Base-by-base conservation (phyloP, 2,329 filamentous ascomycete genomes). In the Teratosphaeria gauchensis region DNA sequence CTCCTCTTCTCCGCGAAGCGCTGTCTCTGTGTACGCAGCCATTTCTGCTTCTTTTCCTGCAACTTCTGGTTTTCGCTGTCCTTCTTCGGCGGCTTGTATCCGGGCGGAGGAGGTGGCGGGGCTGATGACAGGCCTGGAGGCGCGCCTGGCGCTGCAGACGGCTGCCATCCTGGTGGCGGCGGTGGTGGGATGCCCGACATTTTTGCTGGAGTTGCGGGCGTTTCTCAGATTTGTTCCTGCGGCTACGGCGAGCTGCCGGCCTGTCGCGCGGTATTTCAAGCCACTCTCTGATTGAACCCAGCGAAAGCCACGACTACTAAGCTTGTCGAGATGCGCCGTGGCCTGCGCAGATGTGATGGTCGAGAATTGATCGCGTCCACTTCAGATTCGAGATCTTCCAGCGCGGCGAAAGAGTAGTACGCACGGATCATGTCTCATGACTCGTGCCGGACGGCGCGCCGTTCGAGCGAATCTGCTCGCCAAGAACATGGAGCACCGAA, bases 41-140 rank as follows among this genome's bases (percentile, higher is more conserved):
- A 99, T 86, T 96, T 92, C 74, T 91, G 95, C 82, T 97, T 99
- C 82, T 97, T 99, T 76, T 96, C 90, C 59, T 92, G 90, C 71
- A 96, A 95, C 78, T 99, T 99, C 56, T 91, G 91, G 69, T 90
- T 82, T 65, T 92, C 89, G 52, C 91, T 87, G 71, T 97, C 87
- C 65, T 85, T 82, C 28, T 87, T 84, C 51, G 91, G 90, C 63
- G 85, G 85, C 74, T 91, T 95, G 48, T 90, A 90, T 30, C 91
- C 91, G 28, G 92, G 91, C 56, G 91, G 90, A 63, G 92, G 91
- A 48, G 91, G 90, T 28, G 61, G 58, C 16, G 57, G 58, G 56
- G 88, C 66, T 3, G 72, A 69, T 54, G 69, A 69, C 12, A 73
- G 70, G 21, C 73, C 74, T 32, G 84, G 84, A 58, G 84, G 80